Evolutionary conservation across 768 basidiomycete species (phyloP), one percentile per base, ranked within the genome.

Genomic region (Rickenella mellea): DNA sequence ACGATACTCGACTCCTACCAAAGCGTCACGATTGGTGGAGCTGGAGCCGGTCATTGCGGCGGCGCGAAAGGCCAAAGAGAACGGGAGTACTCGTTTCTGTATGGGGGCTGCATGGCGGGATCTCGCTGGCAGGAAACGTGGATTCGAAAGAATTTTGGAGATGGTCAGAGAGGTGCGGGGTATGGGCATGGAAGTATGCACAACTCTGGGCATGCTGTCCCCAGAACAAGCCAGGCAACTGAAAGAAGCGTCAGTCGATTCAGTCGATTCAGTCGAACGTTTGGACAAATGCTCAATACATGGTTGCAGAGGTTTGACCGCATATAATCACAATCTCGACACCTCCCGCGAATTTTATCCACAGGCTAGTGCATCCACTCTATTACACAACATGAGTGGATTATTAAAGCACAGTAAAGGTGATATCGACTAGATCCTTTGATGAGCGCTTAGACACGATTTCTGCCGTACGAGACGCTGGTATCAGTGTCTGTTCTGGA

Each of bases 51-150:
- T 98, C 12, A 66, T 99, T 7, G 83, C 84, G 53, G 94, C 91
- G 22, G 94, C 94, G 17, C 76, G 88, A 10, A 83, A 84, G 56
- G 94, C 94, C 20, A 98, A 96, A 57, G 93, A 71, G 51, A 98
- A 97, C 59, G 94, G 94, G 26, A 92, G 89, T 58, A 98, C 94
- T 15, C 74, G 94, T 21, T 98, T 98, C 66, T 98, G 94, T 62
- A 98, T 97, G 94, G 94, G 94, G 44, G 93, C 94, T 4, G 94
- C 94, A 5, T 99, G 94, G 94, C 71, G 94, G 49, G 94, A 96
- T 58, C 75, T 97, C 43, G 79, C 85, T 8, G 91, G 94, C 2
- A 76, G 89, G 48, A 96, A 94, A 61, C 74, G 87, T 31, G 92
- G 93, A 0, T 98, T 98, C 50, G 88, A 96, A 58, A 76, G 78